Conservation (phyloP, 345 rosid genomes). For the Corymbia maculata region DNA sequence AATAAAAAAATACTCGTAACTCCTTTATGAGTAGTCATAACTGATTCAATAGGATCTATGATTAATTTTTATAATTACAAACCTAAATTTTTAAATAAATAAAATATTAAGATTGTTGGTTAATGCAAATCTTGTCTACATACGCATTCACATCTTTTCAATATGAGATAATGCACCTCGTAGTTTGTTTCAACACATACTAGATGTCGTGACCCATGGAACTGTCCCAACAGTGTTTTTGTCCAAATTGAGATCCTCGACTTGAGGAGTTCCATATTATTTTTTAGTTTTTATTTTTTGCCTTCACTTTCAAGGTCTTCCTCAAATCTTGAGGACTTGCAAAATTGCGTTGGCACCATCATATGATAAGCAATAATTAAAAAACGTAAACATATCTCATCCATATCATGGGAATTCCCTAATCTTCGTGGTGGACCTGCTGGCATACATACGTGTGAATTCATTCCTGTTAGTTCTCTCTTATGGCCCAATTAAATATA, state of each 20-base stretch:
- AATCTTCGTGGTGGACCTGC: not conserved
- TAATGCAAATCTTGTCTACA: too few relatives aligned
- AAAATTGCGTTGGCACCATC: not conserved
- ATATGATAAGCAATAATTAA: not conserved
- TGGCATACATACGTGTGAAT: not conserved
- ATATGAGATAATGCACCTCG: too few relatives aligned
- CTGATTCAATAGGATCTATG: too few relatives aligned
- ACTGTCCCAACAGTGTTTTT: not conserved
- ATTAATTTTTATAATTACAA: too few relatives aligned
- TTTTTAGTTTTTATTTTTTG: not conserved
- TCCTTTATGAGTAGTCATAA: too few relatives aligned
- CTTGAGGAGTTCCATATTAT: not conserved
- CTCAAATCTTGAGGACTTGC: not conserved
- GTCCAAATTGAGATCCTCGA: not conserved
- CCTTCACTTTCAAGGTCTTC: not conserved
- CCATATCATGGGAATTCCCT: not conserved
- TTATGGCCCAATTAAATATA: not conserved
- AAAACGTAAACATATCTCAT: not conserved
- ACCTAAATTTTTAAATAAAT: too few relatives aligned
- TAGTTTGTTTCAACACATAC: too few relatives aligned
- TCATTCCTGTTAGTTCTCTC: not conserved
- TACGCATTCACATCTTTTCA: too few relatives aligned
- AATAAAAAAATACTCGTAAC: too few relatives aligned
- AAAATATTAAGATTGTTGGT: too few relatives aligned
- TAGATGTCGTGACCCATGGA: not conserved